A percentile compares a stretch with the other conserved stretches of the same genome.
Evolutionary conservation across 306 rosid species (phyloP).

Genomic region (Dicorynia guianensis): DNA sequence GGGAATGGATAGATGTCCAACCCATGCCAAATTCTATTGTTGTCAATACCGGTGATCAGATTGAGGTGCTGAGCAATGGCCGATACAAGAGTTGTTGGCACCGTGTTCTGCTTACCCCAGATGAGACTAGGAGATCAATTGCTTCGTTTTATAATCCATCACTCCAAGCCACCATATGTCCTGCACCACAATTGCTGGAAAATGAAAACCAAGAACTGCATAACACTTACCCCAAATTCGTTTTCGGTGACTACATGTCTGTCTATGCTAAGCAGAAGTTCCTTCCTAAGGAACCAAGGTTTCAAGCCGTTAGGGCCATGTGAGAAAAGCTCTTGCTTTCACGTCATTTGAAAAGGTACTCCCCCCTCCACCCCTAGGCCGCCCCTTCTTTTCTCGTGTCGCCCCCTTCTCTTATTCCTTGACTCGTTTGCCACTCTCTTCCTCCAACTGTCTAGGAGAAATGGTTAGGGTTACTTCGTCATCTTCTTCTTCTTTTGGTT

Average conservation of each 20-base stretch:
- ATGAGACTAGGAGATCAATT: constrained; percentile 82
- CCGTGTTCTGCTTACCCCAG: constrained; percentile 65
- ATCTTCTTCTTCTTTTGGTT: neutral
- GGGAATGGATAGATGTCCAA: constrained; percentile 88
- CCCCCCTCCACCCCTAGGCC: too few relatives aligned
- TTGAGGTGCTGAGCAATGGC: constrained; percentile 95
- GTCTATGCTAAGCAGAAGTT: constrained; percentile 90
- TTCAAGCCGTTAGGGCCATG: constrained; percentile 70
- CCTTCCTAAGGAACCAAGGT: constrained; percentile 95
- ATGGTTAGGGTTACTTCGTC: too few relatives aligned
- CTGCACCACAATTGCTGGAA: constrained; percentile 71
- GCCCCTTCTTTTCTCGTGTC: neutral
- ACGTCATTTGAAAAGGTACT: neutral
- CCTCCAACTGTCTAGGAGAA: constrained; percentile 35
- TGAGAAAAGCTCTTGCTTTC: constrained; percentile 37
- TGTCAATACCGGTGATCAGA: constrained; percentile 97
- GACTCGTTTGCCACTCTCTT: constrained; percentile 53
- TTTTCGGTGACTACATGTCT: constrained; percentile 92
- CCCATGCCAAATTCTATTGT: constrained; percentile 85
- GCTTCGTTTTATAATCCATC: constrained; percentile 96
- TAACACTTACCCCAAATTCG: constrained; percentile 76
- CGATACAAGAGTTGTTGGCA: constrained; percentile 96
- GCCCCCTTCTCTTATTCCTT: neutral
- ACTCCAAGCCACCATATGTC: constrained; percentile 81
- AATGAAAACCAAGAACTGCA: constrained; percentile 57